Evolutionary conservation across 345 rosid genomes (phyloP).

Genomic region (Lenwebbia sp.): DNA sequence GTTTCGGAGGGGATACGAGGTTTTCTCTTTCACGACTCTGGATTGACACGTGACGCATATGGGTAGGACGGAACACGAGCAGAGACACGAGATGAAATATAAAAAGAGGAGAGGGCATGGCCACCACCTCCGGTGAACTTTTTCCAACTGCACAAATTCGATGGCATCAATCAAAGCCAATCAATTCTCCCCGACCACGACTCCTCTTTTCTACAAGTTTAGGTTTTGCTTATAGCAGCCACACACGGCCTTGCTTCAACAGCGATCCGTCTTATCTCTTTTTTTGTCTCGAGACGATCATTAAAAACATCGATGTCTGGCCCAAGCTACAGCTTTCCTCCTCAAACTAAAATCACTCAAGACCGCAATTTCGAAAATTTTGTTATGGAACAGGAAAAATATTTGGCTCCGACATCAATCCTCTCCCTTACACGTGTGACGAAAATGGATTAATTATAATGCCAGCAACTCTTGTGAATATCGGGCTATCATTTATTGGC

Average conservation of each 20-base stretch:
- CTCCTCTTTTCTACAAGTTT: not conserved
- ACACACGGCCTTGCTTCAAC: not conserved
- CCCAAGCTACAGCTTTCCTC: not conserved
- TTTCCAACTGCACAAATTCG: not conserved
- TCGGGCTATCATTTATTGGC: too few species aligned
- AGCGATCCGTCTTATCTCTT: not conserved
- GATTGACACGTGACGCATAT: accelerated
- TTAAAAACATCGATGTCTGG: not conserved
- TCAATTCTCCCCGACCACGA: not conserved
- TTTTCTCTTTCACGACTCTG: not conserved
- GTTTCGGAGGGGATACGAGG: accelerated
- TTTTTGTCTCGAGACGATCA: not conserved
- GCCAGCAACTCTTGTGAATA: not conserved
- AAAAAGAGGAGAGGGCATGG: not conserved
- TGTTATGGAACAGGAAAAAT: not conserved
- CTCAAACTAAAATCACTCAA: not conserved
- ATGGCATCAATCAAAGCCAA: not conserved
- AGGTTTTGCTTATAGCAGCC: not conserved
- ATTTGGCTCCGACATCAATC: not conserved
- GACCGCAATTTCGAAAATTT: not conserved
- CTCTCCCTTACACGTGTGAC: not conserved
- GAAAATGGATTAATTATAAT: not conserved
- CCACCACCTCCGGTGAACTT: not conserved
- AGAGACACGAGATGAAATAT: not conserved
- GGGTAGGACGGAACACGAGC: not conserved